Conservation (phyloP, 371 early-diverging fungal genomes). For the Mucor lusitanicus region DNA sequence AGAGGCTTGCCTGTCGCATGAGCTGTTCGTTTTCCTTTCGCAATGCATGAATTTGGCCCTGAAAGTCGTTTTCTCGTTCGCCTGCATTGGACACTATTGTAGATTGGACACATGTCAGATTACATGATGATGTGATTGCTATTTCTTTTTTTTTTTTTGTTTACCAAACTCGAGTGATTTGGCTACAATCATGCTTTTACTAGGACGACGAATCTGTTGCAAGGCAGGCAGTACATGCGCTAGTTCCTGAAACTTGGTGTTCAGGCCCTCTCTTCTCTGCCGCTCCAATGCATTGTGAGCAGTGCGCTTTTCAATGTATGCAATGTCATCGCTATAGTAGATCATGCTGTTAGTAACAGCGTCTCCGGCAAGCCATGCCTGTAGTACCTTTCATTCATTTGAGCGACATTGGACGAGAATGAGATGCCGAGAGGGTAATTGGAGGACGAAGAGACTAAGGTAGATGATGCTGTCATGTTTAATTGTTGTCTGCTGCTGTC, state of each 20-base stretch:
- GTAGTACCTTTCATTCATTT: conserved; percentile 9
- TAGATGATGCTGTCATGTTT: neutral
- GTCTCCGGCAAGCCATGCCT: neutral
- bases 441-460: neutral
- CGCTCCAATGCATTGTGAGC: conserved; percentile 83
- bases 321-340: conserved; percentile 16
- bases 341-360: neutral
- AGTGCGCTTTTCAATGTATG: conserved; percentile 57
- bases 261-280: conserved; percentile 77
- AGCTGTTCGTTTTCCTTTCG: conserved; percentile 36
- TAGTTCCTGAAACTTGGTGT: conserved; percentile 76
- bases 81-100: conserved; percentile 26
- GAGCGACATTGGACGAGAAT: neutral
- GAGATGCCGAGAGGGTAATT: conserved; percentile 9
- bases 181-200: conserved; percentile 77
- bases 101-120: neutral
- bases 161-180: conserved; percentile 72
- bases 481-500: neutral
- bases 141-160: too few species aligned
- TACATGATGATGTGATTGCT: neutral
- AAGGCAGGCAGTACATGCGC: conserved; percentile 78
- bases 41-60: conserved; percentile 28
- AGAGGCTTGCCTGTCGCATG: conserved; percentile 26
- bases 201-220: conserved; percentile 71
- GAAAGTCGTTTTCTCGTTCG: conserved; percentile 26